phyloP scores from a whole-genome alignment of 2,329 filamentous ascomycete species.

The Fusarium oxysporum region DNA sequence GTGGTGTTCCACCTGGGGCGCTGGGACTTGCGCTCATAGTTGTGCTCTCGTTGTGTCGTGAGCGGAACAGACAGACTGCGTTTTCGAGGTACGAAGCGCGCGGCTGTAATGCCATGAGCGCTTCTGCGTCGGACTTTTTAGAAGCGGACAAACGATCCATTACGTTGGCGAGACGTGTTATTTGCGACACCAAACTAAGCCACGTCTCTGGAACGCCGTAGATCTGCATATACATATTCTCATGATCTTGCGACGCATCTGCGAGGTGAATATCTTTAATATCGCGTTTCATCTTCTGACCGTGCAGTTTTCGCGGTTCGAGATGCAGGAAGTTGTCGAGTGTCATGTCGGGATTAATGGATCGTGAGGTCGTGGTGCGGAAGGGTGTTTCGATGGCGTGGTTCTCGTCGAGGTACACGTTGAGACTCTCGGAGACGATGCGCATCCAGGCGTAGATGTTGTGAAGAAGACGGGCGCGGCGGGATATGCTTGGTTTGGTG shows the following conservation, averaged over 20 bases:
- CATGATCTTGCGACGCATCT: conserved; percentile 27
- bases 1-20: conserved; percentile 27
- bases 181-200: conserved; percentile 39
- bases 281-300: conserved; percentile 10
- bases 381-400: conserved; percentile 25
- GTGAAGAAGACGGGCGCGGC: conserved; percentile 33
- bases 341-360: conserved; percentile 28
- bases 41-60: conserved; percentile 6
- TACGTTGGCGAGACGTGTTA: conserved; percentile 34
- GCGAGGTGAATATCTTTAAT: conserved; percentile 38
- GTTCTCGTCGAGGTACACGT: conserved; percentile 31
- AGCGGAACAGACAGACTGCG: conserved; percentile 37
- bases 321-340: conserved; percentile 39
- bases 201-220: conserved; percentile 41
- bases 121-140: conserved; percentile 23
- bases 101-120: conserved; percentile 21
- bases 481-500: conserved; percentile 35
- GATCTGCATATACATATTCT: conserved; percentile 43
- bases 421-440: conserved; percentile 38
- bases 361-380: not conserved
- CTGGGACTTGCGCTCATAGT: conserved; percentile 10
- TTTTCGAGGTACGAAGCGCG: conserved; percentile 36
- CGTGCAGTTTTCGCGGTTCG: conserved; percentile 30
- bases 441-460: conserved; percentile 44
- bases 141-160: conserved; percentile 27